Conservation (phyloP, 805 yeast species). For the Metschnikowia drakensbergensis region DNA sequence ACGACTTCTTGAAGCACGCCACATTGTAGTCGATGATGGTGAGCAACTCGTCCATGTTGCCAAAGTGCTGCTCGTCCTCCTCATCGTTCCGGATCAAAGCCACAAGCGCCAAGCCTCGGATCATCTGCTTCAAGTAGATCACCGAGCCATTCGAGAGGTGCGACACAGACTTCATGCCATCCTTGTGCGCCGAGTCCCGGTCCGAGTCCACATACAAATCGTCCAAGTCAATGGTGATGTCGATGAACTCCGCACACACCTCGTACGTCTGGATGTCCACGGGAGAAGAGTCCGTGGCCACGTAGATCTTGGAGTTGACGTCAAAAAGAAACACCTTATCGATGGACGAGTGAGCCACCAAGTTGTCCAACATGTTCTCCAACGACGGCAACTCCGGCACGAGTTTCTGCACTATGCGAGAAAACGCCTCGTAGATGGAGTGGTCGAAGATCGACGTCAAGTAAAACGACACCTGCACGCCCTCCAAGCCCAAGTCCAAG, state of each 20-base stretch:
- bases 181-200: constrained; percentile 12
- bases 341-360: constrained; percentile 83
- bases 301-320: constrained; percentile 86
- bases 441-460: constrained; percentile 93
- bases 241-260: constrained; percentile 95
- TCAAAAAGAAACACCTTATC: constrained; percentile 94
- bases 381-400: constrained; percentile 84
- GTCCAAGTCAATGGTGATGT: constrained; percentile 85
- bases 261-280: constrained; percentile 95
- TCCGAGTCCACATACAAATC: constrained; percentile 48
- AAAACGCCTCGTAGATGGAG: constrained; percentile 92
- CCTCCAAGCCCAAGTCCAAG: constrained; percentile 83
- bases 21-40: constrained; percentile 88
- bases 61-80: constrained; percentile 9
- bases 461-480: constrained; percentile 87
- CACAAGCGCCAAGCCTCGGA: constrained; percentile 86
- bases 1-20: constrained; percentile 68
- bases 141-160: constrained; percentile 79
- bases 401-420: constrained; percentile 86
- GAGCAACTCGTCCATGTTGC: constrained; percentile 37
- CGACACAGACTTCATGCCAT: constrained; percentile 63
- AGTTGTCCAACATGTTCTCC: constrained; percentile 82
- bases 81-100: constrained; percentile 75
- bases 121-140: constrained; percentile 84
- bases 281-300: constrained; percentile 94